phyloP scores from a whole-genome alignment of 2,329 filamentous ascomycete genomes.

The Furcasterigmium sp. region DNA sequence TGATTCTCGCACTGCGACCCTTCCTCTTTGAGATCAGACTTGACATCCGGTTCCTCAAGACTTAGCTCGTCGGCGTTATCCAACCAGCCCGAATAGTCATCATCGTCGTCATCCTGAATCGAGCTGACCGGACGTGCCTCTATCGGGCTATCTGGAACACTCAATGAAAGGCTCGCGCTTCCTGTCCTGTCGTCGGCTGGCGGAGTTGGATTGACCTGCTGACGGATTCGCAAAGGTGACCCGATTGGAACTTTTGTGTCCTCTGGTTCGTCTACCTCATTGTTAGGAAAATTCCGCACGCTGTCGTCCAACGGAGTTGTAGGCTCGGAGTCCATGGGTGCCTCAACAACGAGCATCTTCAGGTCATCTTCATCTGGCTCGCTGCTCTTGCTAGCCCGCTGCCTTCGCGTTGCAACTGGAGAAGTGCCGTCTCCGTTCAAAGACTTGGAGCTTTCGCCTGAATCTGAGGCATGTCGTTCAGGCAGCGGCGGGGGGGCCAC shows the following conservation, averaged over 20 bases:
- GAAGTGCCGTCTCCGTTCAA: no score
- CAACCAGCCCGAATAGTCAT: conserved; percentile 30
- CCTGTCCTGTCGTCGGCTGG: not conserved
- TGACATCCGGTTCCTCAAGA: no score
- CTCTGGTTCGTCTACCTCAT: conserved; percentile 2
- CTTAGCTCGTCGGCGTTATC: conserved; percentile 17
- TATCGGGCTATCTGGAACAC: conserved; percentile 11
- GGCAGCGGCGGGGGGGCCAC: conserved; percentile 26
- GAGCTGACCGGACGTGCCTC: conserved; percentile 11
- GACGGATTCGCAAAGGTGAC: not conserved
- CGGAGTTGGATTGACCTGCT: not conserved
- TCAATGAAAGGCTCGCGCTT: not conserved
- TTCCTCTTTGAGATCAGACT: no score
- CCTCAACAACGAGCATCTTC: conserved; percentile 58
- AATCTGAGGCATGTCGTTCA: conserved; percentile 10
- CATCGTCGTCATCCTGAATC: conserved; percentile 23
- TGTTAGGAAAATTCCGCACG: conserved; percentile 3
- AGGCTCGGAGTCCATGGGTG: conserved; percentile 58
- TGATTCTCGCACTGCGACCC: no score
- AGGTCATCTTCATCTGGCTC: conserved; percentile 35
- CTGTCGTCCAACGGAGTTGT: conserved; percentile 39
- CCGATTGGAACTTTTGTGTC: not conserved
- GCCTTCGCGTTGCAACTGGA: conserved; percentile 41
- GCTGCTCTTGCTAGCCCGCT: conserved; percentile 26
- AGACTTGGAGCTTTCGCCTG: no score